Conservation (phyloP, 768 basidiomycete species). For the Rhodotorula paludigena region DNA sequence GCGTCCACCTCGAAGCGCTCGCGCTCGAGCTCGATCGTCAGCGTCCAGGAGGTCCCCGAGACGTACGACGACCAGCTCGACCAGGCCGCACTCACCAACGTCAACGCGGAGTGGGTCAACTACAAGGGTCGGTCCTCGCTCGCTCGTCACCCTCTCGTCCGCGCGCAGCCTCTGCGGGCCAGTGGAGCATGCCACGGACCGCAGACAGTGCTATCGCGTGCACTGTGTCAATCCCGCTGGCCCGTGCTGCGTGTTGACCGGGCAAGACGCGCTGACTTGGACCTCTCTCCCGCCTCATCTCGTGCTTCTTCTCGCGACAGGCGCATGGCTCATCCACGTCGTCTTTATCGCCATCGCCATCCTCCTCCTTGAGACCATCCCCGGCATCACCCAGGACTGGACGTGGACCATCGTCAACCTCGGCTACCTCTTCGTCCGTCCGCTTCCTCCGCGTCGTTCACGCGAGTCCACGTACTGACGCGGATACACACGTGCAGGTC, state of each 20-base stretch:
- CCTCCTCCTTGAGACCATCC: slow-evolving; percentile 85
- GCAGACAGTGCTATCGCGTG: neutral
- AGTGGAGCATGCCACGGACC: neutral
- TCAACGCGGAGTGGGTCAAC: slow-evolving; percentile 91
- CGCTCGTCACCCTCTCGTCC: neutral
- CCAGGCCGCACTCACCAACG: slow-evolving; percentile 52
- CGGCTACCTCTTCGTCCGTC: slow-evolving; percentile 79
- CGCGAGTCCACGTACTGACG: neutral
- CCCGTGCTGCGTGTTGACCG: neutral
- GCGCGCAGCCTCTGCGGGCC: neutral
- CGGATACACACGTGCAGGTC: slow-evolving; percentile 53
- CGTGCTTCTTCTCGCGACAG: slow-evolving; percentile 50
- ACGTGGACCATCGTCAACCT: slow-evolving; percentile 95
- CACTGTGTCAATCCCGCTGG: neutral
- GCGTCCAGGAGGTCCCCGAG: slow-evolving; percentile 40
- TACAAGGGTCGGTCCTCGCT: slow-evolving; percentile 62
- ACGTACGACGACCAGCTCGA: slow-evolving; percentile 42
- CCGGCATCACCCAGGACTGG: slow-evolving; percentile 86
- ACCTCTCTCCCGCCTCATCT: neutral
- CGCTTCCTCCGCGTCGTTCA: neutral
- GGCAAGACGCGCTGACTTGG: neutral
- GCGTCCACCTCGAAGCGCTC: slow-evolving; percentile 19
- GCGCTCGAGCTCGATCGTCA: slow-evolving; percentile 38
- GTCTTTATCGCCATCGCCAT: slow-evolving; percentile 86
- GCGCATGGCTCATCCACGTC: slow-evolving; percentile 96